phyloP scores from a whole-genome alignment of 2,329 filamentous ascomycete species.

The Nemania sp. region DNA sequence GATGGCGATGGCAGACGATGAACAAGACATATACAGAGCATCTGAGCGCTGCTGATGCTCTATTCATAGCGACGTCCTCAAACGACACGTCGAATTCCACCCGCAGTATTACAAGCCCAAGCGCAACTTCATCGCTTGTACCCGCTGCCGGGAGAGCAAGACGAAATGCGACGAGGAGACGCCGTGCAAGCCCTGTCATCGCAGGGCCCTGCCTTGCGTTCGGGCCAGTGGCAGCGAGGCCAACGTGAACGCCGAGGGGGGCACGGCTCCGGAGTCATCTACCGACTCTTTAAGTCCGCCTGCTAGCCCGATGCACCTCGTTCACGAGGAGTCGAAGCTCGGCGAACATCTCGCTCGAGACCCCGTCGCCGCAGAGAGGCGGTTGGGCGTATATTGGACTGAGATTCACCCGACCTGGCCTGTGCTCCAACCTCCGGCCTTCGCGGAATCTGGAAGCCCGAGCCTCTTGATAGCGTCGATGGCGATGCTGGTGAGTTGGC shows the following conservation, averaged over 20 bases:
- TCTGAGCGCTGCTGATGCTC: slow-evolving; percentile 2
- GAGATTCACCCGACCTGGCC: slow-evolving; percentile 33
- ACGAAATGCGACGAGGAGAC: slow-evolving; percentile 31
- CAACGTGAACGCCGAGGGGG: not conserved
- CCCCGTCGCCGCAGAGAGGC: slow-evolving; percentile 10
- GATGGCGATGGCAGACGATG: not conserved
- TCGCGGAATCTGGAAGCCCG: slow-evolving; percentile 17
- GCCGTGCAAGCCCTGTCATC: slow-evolving; percentile 30
- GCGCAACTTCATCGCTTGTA: slow-evolving; percentile 25
- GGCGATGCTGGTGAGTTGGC: slow-evolving; percentile 33
- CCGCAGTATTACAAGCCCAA: slow-evolving; percentile 22
- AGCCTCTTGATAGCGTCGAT: slow-evolving; percentile 28
- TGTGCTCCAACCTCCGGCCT: slow-evolving; percentile 28
- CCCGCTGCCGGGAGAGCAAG: slow-evolving; percentile 31
- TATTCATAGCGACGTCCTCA: slow-evolving; percentile 32
- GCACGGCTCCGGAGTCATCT: not conserved
- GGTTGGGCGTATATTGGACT: slow-evolving; percentile 28
- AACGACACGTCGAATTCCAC: slow-evolving; percentile 34
- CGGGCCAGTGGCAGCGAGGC: slow-evolving; percentile 8
- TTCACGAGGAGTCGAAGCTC: slow-evolving; percentile 4
- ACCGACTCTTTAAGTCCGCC: not conserved
- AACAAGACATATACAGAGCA: not conserved
- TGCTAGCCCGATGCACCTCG: not conserved
- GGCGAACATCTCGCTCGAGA: slow-evolving; percentile 9
- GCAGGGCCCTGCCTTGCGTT: slow-evolving; percentile 28